phyloP scores from a whole-genome alignment of 2,329 filamentous ascomycete genomes.

The Botrytis squamosa region DNA sequence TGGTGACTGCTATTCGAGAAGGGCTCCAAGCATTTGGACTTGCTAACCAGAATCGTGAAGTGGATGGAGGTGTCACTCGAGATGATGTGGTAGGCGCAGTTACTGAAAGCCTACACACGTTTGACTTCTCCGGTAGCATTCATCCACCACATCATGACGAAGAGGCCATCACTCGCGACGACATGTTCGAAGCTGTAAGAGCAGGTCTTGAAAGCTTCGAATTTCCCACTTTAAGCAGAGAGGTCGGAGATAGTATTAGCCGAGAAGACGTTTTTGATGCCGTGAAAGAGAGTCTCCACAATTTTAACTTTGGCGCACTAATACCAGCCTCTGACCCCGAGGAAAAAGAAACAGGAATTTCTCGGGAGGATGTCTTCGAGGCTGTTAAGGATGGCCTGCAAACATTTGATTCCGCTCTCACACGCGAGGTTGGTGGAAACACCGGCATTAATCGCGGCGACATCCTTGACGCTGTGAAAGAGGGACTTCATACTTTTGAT shows the following conservation, averaged over 20 bases:
- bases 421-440: constrained; percentile 38
- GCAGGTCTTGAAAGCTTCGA: constrained; percentile 56
- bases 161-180: constrained; percentile 57
- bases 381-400: constrained; percentile 67
- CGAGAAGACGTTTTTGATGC: constrained; percentile 84
- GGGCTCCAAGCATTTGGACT: constrained; percentile 78
- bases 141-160: constrained; percentile 55
- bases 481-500: constrained; percentile 60
- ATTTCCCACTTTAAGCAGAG: constrained; percentile 40
- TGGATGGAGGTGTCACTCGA: constrained; percentile 53
- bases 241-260: constrained; percentile 53
- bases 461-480: constrained; percentile 80
- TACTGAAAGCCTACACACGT: constrained; percentile 82
- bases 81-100: constrained; percentile 82
- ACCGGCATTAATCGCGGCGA: constrained; percentile 71
- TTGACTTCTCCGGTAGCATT: constrained; percentile 66
- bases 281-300: constrained; percentile 62
- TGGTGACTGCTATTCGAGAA: constrained; percentile 79
- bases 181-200: constrained; percentile 63
- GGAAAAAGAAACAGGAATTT: constrained; percentile 51
- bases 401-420: constrained; percentile 20
- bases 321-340: constrained; percentile 45
- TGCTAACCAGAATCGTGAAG: constrained; percentile 52
- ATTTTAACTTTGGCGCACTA: constrained; percentile 47
- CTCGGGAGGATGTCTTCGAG: constrained; percentile 79